Conservation (phyloP, 805 yeast species). For the Barnettozyma pratensis region DNA sequence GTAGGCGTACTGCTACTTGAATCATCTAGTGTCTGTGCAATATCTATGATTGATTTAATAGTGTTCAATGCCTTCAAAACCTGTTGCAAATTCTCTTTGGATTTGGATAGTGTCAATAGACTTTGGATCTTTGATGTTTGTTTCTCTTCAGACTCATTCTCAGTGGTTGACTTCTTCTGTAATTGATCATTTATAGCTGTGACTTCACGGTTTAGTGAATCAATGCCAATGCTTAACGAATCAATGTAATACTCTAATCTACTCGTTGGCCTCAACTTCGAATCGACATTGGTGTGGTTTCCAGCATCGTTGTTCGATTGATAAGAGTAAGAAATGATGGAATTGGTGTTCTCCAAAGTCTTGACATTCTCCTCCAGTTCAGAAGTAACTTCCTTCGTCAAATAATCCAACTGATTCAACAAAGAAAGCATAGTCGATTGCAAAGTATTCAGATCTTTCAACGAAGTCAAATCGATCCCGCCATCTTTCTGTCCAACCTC, state of each 20-base stretch:
- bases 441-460: conserved; percentile 32
- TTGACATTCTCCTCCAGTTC: conserved; percentile 48
- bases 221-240: conserved; percentile 52
- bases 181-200: conserved; percentile 9
- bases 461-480: conserved; percentile 11
- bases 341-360: conserved; percentile 44
- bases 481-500: conserved; percentile 10
- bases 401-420: conserved; percentile 55
- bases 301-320: conserved; percentile 5
- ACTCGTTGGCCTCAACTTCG: conserved; percentile 39
- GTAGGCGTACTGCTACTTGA: conserved; percentile 1
- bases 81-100: conserved; percentile 39
- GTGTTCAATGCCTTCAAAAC: conserved; percentile 44
- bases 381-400: conserved; percentile 51
- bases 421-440: conserved; percentile 46
- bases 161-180: neutral
- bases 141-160: neutral
- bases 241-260: conserved; percentile 64
- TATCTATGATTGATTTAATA: conserved; percentile 34
- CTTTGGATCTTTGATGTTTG: conserved; percentile 26
- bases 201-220: conserved; percentile 48
- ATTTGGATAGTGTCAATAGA: conserved; percentile 38
- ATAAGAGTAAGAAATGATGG: conserved; percentile 40
- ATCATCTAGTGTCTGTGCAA: conserved; percentile 18
- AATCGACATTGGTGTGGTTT: conserved; percentile 14